Conservation (phyloP, 2,329 filamentous ascomycete genomes). For the Gnomoniopsis sp. region DNA sequence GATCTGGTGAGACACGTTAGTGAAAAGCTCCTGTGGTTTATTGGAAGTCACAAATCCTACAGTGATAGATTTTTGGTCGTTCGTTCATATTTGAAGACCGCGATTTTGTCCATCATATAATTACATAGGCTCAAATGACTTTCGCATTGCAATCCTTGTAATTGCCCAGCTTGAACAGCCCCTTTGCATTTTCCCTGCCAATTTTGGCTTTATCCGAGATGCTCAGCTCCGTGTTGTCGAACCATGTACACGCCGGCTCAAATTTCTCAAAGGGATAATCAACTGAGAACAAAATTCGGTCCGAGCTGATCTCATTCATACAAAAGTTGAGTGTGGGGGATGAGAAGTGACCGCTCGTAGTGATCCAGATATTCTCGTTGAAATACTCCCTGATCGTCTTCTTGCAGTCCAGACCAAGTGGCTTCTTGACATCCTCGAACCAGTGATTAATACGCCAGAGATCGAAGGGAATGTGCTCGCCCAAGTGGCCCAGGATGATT, state of each 20-base stretch:
- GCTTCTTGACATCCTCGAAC: constrained; percentile 22
- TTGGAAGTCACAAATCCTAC: neutral
- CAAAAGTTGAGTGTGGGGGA: constrained; percentile 23
- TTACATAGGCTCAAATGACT: neutral
- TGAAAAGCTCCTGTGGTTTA: neutral
- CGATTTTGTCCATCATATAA: neutral
- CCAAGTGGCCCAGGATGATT: constrained; percentile 38
- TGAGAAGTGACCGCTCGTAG: constrained; percentile 25
- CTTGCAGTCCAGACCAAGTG: constrained; percentile 22
- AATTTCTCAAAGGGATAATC: constrained; percentile 26
- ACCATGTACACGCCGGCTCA: constrained; percentile 24
- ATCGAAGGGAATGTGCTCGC: constrained; percentile 30
- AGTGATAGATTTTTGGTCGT: neutral
- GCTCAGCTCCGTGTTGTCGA: constrained; percentile 19
- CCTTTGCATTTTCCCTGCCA: constrained; percentile 6
- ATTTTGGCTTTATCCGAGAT: neutral
- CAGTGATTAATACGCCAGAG: constrained; percentile 25
- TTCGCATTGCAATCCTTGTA: constrained; percentile 1
- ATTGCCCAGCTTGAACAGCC: constrained; percentile 9
- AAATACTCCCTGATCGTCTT: constrained; percentile 24
- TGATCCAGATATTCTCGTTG: constrained; percentile 23
- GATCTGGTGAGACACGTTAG: neutral
- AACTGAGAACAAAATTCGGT: constrained; percentile 23
- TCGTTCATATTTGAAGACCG: too few species aligned
- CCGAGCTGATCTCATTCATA: constrained; percentile 22